Conservation (phyloP, 768 basidiomycete species). For the Rhodotorula paludigena region DNA sequence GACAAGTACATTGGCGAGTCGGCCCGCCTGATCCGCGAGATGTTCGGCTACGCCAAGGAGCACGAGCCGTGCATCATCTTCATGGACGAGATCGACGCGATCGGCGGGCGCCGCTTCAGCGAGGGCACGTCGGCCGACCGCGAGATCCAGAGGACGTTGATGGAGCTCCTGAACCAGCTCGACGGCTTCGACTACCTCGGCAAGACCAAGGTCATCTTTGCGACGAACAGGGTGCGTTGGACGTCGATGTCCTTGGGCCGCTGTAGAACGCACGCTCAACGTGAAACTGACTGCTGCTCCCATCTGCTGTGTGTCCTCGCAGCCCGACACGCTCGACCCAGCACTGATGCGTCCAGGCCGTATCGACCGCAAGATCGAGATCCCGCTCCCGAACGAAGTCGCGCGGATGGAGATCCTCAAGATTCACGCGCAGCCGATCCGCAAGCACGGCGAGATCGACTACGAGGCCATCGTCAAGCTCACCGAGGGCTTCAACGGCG, state of each 20-base stretch:
- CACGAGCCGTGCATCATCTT: conserved; percentile 71
- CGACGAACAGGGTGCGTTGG: conserved; percentile 68
- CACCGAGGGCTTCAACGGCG: conserved; percentile 90
- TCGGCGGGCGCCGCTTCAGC: conserved; percentile 82
- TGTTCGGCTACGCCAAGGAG: conserved; percentile 97
- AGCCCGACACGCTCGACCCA: conserved; percentile 91
- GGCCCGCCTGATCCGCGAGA: conserved; percentile 90
- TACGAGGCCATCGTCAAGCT: conserved; percentile 98
- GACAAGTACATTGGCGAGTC: conserved; percentile 99
- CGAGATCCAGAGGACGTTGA: conserved; percentile 95
- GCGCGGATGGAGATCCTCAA: conserved; percentile 93
- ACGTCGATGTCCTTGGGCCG: not conserved
- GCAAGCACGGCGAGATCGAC: conserved; percentile 87
- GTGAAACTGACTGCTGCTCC: no score
- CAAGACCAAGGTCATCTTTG: conserved; percentile 95
- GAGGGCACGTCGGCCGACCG: conserved; percentile 97
- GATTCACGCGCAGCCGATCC: conserved; percentile 89
- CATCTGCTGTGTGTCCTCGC: not conserved
- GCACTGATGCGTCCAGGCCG: conserved; percentile 93
- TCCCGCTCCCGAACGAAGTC: conserved; percentile 95
- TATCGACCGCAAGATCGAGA: conserved; percentile 94
- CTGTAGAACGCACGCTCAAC: no score
- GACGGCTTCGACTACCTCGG: conserved; percentile 98
- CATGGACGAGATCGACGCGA: conserved; percentile 67
- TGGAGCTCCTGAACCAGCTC: conserved; percentile 99